Conservation (phyloP, 257 asterid species). For the Cynanchum wilfordii region DNA sequence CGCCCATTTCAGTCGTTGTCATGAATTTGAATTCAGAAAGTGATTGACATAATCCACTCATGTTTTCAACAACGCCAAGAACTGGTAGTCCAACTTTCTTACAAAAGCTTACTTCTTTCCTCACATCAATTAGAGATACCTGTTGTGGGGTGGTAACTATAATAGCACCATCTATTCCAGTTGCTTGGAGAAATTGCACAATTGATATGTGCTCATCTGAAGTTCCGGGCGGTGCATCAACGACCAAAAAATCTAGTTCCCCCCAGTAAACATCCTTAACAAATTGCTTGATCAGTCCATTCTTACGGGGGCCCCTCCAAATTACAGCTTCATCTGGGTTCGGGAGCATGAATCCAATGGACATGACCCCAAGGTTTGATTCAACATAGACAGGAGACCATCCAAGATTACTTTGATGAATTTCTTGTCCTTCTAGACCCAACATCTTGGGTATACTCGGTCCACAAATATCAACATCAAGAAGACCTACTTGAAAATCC, state of each 20-base stretch:
- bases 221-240: conserved; percentile 97
- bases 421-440: conserved; percentile 72
- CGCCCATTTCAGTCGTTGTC: conserved; percentile 39
- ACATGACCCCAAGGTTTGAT: conserved; percentile 85
- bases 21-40: conserved; percentile 52
- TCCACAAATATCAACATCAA: conserved; percentile 89
- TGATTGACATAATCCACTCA: conserved; percentile 78
- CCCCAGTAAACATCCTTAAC: conserved; percentile 85
- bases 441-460: conserved; percentile 94
- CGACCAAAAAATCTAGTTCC: conserved; percentile 81
- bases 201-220: conserved; percentile 89
- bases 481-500: conserved; percentile 89
- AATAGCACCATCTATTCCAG: conserved; percentile 82
- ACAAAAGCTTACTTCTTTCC: conserved; percentile 90
- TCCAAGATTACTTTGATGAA: conserved; percentile 72
- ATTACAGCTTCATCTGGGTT: conserved; percentile 63
- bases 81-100: conserved; percentile 67
- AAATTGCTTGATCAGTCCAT: conserved; percentile 71
- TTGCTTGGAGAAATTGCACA: conserved; percentile 76
- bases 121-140: conserved; percentile 80
- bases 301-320: conserved; percentile 93
- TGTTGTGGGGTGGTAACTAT: conserved; percentile 92
- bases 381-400: conserved; percentile 89
- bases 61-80: conserved; percentile 89
- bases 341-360: conserved; percentile 60